Base-by-base conservation (phyloP, 2,329 filamentous ascomycete species). In the Alternaria arborescens region DNA sequence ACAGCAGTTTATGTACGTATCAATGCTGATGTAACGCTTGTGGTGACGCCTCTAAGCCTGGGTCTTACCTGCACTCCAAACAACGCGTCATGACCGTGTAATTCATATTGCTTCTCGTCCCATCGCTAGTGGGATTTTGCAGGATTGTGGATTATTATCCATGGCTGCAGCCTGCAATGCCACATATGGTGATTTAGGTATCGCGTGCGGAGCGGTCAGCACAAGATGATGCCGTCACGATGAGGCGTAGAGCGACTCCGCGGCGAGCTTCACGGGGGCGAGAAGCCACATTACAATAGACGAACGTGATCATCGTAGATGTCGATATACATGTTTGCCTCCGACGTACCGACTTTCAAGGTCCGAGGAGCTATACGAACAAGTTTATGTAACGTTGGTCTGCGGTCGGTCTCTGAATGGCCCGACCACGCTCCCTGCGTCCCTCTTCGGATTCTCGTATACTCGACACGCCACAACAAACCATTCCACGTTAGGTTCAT, bases 1-100 rank as follows among this genome's bases (percentile, higher is more conserved):
- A 52, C 41, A 32, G 22, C 36, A 48, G 38, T 56, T 60, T 60
- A 60, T 60, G 53, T 60, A 60, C 53, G 8, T 44, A 20, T 30
- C 34, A 24, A 32, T 34, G 28, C 32, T 40, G n/a, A 22, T 34
- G 44, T 47, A 47, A 56, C 52, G 52, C 32, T 16, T 36, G 26
- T 28, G 22, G 40, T 47, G 43, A 52, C 58, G 24, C 40, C n/a
- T 32, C 34, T 32, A n/a, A 26, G 32, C 30, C 41, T 16, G 24
- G 30, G 11, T 42, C 40, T 52, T 34, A 20, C 32, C 22, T 46
- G 10, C 46, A 43, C 18, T 52, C 36, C 16, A 51, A n/a, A 4
- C 18, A 30, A 52, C 38, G 46, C 58, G 58, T 60, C 58, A 60
- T 51, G 32, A 42, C 34, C 12, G 22, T 46, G 40, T 14, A 14